Evolutionary conservation across 2,329 filamentous ascomycete genomes (phyloP), one percentile per base, ranked within the genome.

Genomic region (Decorospora gaudefroyi): DNA sequence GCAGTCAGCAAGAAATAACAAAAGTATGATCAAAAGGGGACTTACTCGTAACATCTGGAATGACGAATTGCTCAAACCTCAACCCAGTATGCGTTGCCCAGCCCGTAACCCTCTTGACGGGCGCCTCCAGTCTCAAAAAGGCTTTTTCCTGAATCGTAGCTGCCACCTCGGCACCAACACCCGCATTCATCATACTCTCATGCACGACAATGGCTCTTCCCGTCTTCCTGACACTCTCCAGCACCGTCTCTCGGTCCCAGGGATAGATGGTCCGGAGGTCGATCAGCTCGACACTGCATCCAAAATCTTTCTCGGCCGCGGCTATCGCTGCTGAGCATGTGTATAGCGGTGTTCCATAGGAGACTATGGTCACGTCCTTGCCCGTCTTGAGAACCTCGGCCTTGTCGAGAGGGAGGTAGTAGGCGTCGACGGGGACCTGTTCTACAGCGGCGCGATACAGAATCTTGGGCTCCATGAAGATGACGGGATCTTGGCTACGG

Each of bases 401-500:
- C 68, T 89, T 92, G 59, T 85, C 89, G 8, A 96, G 77, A 0
- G 90, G 90, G 10, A 96, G 78, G n/a, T 84, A 83, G 68, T 93
- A 96, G 3, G 87, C 76, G 15, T 83, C 86, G 1, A 84, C 81
- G 0, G 91, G 91, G 1, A 96, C 91, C 68, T 96, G 88, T 70
- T 96, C 91, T 18, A 95, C 88, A 0, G 91, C 88, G 0, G 91
- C 90, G 13, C 91, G 85, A 70, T 96, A 96, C 9, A 96, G 76
- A 32, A 93, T 88, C 74, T 96, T 96, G 30, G 91, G 91, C 68
- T 96, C 91, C 85, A 96, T 85, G 71, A 96, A 95, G 39, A 96
- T 77, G 51, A 92, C 89, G 0, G 91, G 91, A 68, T 96, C 91
- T 50, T 90, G 88, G 61, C 79, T 83, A 74, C 75, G 82, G 37